These are phyloP conservation scores for Candida pseudoglaebosa DNA, from an alignment of 805 yeast genomes.

Conservation along the genomic window DNA sequence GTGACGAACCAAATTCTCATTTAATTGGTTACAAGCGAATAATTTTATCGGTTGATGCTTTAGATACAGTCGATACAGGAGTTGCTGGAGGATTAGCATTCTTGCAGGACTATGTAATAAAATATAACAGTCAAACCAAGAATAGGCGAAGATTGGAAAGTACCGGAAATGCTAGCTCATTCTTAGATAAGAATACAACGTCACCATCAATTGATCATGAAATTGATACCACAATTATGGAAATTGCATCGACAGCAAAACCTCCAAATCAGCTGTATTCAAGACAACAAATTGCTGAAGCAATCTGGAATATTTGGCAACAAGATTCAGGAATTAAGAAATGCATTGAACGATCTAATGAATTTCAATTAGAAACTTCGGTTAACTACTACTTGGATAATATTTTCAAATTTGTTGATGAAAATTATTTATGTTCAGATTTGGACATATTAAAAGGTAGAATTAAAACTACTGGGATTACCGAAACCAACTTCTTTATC, in stretches of 20 bases:
- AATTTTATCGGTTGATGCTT: slow-evolving; percentile 52
- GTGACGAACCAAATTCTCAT: slow-evolving; percentile 51
- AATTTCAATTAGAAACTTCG: slow-evolving; percentile 81
- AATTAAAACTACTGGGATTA: slow-evolving; percentile 92
- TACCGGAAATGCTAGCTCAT: slow-evolving; percentile 42
- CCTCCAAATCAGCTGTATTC: slow-evolving; percentile 14
- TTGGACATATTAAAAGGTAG: slow-evolving; percentile 86
- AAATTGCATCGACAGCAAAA: neutral
- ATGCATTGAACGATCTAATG: slow-evolving; percentile 59
- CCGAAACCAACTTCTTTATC: slow-evolving; percentile 76
- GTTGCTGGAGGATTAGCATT: slow-evolving; percentile 64
- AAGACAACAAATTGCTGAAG: slow-evolving; percentile 61
- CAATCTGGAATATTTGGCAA: slow-evolving; percentile 68
- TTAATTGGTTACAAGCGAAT: slow-evolving; percentile 46
- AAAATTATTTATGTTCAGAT: slow-evolving; percentile 66
- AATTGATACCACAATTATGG: slow-evolving; percentile 6
- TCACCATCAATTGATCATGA: slow-evolving; percentile 7
- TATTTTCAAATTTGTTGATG: slow-evolving; percentile 59
- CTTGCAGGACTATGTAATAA: slow-evolving; percentile 59
- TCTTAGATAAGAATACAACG: slow-evolving; percentile 15
- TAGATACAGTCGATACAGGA: slow-evolving; percentile 59
- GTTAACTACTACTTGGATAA: slow-evolving; percentile 79
- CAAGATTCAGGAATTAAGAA: slow-evolving; percentile 62
- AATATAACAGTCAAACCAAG: slow-evolving; percentile 54
- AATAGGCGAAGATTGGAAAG: slow-evolving; percentile 48